Percentiles rank a stretch among this genome's conserved stretches.
Evolutionary conservation across 805 yeast genomes (phyloP).

Genomic region (Zygosaccharomyces kombuchaensis): DNA sequence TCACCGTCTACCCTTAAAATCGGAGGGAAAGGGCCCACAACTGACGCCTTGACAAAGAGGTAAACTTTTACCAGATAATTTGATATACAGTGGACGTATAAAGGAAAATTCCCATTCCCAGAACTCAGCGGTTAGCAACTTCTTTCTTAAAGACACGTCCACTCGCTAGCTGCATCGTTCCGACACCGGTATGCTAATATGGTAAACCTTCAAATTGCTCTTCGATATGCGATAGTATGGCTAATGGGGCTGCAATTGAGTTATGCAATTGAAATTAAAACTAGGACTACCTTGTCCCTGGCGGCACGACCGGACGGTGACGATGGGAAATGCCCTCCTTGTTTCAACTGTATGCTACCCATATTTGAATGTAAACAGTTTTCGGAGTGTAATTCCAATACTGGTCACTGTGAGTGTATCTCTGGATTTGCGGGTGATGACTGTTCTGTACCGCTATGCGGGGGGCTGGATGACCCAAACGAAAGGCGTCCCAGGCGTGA

Average conservation of each 20-base stretch:
- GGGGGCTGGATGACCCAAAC: constrained; percentile 62
- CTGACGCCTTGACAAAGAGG: background rate
- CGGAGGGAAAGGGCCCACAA: background rate
- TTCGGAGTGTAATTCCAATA: constrained; percentile 78
- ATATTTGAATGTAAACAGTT: constrained; percentile 87
- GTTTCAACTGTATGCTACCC: constrained; percentile 93
- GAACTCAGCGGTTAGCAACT: background rate
- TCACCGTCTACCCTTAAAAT: background rate
- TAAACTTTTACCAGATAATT: background rate
- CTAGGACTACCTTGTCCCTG: constrained; percentile 8
- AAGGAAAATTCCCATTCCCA: no score
- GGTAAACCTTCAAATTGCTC: background rate
- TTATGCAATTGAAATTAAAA: constrained; percentile 3
- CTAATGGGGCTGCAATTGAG: background rate
- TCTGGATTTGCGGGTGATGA: constrained; percentile 93
- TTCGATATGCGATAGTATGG: background rate
- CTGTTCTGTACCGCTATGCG: constrained; percentile 85
- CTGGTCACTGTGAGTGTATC: constrained; percentile 90
- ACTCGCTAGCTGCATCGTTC: background rate
- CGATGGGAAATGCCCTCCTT: constrained; percentile 68
- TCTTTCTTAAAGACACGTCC: background rate
- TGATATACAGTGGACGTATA: no score
- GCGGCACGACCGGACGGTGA: constrained; percentile 5
- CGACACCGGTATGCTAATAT: constrained; percentile 2
- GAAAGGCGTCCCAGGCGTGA: constrained; percentile 58